These are phyloP conservation scores for Trypanosoma rangeli DNA, from an alignment of 208 protist species.

Conservation along the genomic window DNA sequence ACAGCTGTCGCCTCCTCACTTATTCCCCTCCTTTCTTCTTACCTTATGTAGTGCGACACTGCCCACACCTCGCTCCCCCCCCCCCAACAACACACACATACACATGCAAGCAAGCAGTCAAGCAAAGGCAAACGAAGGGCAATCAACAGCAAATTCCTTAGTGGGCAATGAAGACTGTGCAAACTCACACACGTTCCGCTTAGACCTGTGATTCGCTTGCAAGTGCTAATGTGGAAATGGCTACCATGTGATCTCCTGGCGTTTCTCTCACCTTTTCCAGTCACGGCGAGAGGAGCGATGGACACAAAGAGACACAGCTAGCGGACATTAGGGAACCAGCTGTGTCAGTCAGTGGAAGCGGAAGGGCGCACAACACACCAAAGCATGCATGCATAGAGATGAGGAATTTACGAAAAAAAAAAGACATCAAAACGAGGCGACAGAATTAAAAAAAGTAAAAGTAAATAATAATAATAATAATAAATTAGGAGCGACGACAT, in stretches of 20 bases:
- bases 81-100: background rate
- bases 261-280: background rate
- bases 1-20: background rate
- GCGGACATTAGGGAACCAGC: background rate
- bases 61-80: background rate
- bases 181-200: background rate
- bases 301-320: background rate
- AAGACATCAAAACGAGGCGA: too few species aligned
- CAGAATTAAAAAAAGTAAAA: background rate
- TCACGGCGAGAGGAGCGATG: background rate
- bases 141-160: background rate
- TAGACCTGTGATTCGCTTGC: background rate
- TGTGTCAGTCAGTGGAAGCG: background rate
- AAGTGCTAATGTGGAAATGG: background rate
- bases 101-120: background rate
- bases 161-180: background rate
- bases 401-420: too few species aligned
- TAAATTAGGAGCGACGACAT: background rate
- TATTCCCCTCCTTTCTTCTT: background rate
- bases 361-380: background rate
- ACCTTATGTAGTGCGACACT: too few species aligned
- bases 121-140: conserved; percentile 3
- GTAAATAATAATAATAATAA: conserved; percentile 7
- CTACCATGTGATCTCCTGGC: background rate
- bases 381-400: background rate